Base-by-base conservation (phyloP, 495 filamentous ascomycete genomes). In the Gamarada debralockiae region DNA sequence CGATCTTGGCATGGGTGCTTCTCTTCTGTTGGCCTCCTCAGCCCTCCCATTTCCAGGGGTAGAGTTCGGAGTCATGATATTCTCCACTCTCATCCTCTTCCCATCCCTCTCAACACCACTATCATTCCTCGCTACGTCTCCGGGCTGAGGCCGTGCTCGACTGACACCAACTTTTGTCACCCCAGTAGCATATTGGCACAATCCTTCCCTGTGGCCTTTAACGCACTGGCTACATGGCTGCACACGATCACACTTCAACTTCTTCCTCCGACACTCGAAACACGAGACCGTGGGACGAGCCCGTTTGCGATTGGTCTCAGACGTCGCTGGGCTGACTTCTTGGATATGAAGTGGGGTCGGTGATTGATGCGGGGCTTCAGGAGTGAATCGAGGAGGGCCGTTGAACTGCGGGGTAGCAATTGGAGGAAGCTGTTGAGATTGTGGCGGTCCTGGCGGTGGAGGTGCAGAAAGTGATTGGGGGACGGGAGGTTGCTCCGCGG, bases 221-320 rank as follows among this genome's bases (percentile, higher is more conserved):
- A 38, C 52, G 45, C 59, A 62, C 29, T 58, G 48, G n/a, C 41
- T 46, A 24, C 59, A 62, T 15, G 59, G 59, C 27, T 46, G 33
- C 15, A 49, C 48, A 9, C 59, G 51, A 44, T 62, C 54, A 29
- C 59, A 62, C 50, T 51, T 62, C 10, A 62, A 21, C 21, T 62
- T 62, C 39, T 62, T 62, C 23, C 40, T 46, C 22, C 59, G 33
- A 44, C 59, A 62, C 20, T 56, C 52, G 1, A 47, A 33, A 23
- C 52, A 54, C 8, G 52, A 54, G 12, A 48, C 36, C 3, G 43
- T 40, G 3, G 52, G 42, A 0, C 52, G 27, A 7, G 52, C 42
- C 9, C 52, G 42, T 25, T 47, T 54, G 5, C 27, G 27, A 10
- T 29, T 29, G 10, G 10, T 4, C 27, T 29, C 27, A 5, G 27